phyloP scores from a whole-genome alignment of 345 rosid species.

The Kernera saxatilis region DNA sequence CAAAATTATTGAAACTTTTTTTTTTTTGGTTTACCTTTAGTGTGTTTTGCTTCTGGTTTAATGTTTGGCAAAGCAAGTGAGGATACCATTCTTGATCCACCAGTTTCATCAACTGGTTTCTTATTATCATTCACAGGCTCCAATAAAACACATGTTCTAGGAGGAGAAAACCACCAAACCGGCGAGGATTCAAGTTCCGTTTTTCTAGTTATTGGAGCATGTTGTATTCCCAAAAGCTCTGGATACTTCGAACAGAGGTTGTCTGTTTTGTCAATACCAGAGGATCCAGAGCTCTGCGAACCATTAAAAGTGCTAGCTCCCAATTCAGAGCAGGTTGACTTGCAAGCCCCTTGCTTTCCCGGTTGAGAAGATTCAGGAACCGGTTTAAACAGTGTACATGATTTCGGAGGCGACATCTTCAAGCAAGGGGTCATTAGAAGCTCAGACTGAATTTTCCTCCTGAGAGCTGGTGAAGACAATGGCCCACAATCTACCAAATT shows the following conservation, averaged over 20 bases:
- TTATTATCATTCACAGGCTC: slow-evolving; percentile 53
- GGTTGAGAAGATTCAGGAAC: slow-evolving; percentile 32
- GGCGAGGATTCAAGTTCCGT: slow-evolving; percentile 60
- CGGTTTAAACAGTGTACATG: slow-evolving; percentile 69
- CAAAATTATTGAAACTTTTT: slow-evolving; percentile 10
- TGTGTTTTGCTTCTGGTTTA: slow-evolving; percentile 13
- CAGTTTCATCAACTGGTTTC: slow-evolving; percentile 18
- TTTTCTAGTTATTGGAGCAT: slow-evolving; percentile 38
- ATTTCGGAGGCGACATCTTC: slow-evolving; percentile 77
- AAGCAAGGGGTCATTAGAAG: slow-evolving; percentile 66
- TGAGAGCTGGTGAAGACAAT: slow-evolving; percentile 38
- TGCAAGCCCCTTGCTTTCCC: slow-evolving; percentile 28
- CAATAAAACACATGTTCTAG: slow-evolving; percentile 72
- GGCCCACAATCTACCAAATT: slow-evolving; percentile 23
- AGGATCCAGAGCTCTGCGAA: slow-evolving; percentile 48
- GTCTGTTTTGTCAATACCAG: slow-evolving; percentile 43
- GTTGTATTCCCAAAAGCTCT: slow-evolving; percentile 61
- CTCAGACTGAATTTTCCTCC: slow-evolving; percentile 36
- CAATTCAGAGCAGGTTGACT: slow-evolving; percentile 53
- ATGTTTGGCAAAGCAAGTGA: background rate
- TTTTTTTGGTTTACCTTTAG: slow-evolving; percentile 6
- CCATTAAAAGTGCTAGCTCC: slow-evolving; percentile 31
- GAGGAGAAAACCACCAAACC: slow-evolving; percentile 81
- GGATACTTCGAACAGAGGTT: slow-evolving; percentile 55
- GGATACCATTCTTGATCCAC: slow-evolving; percentile 3